Base-by-base conservation (phyloP, 2,329 filamentous ascomycete species). In the Calonectria ilicicola region DNA sequence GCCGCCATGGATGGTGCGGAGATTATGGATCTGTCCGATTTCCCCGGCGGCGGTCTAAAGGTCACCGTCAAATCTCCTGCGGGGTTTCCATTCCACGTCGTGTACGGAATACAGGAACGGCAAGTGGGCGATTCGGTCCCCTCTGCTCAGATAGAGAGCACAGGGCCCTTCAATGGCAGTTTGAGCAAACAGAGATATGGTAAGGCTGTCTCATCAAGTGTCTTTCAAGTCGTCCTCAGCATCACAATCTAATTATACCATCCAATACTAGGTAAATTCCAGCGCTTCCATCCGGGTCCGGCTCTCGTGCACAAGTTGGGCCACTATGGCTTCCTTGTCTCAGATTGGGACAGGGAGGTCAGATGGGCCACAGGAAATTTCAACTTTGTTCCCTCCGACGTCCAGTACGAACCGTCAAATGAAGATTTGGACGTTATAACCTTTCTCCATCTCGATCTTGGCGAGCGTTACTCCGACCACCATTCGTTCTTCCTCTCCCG, bases 401-500 rank as follows among this genome's bases (percentile, higher is more conserved):
- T 80, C 21, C 64, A 78, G 1, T 74, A 74, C 40, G 40, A 49
- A 14, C 23, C 69, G 9, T 51, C 74, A 15, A 67, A 75, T n/a
- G 74, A 79, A 17, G 71, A 78, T 2, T 26, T 86, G 2, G 83
- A 63, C 15, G 60, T 56, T 1, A 40, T 49, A 2, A 23, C 85
- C 3, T 91, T 92, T 77, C 78, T 87, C 27, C 90, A 91, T 74
- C 82, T 92, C 19, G 90, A 91, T 74, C 82, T 86, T 1, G 90
- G 89, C 0, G 76, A 83, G 0, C 81, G 83, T 1, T 86, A 84
- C 70, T 84, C 85, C 0, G 90, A 92, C 77, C 90, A 92, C 76
- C 90, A 92, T 21, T 60, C 47, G 19, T 17, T 69, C 9, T 69
- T 69, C 32, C 26, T 69, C 6, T 58, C 21, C 32, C 23, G 32